Evolutionary conservation across 1,139 yeast species (phyloP).

Genomic region (Citeromyces hawaiiensis): DNA sequence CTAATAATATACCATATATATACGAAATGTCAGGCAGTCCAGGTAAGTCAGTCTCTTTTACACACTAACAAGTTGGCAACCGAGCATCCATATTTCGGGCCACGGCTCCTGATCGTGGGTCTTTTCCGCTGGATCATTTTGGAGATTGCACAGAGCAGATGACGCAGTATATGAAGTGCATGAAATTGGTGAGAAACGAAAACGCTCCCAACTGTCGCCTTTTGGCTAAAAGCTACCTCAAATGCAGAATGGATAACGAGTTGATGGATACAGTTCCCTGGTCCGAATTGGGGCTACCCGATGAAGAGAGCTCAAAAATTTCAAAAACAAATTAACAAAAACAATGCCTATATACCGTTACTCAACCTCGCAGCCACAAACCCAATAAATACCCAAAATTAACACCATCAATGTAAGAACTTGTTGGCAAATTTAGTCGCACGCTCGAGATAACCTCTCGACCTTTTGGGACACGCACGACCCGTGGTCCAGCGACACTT

Average conservation of each 20-base stretch:
- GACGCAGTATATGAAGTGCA: conserved; percentile 65
- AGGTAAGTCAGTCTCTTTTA: conserved; percentile 4
- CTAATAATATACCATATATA: no score
- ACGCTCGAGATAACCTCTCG: no score
- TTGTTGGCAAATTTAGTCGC: no score
- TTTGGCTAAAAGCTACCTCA: conserved; percentile 67
- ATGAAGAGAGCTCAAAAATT: conserved; percentile 22
- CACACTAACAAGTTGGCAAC: conserved; percentile 22
- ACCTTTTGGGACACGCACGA: no score
- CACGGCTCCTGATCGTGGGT: conserved; percentile 92
- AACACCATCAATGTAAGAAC: no score
- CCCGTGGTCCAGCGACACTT: no score
- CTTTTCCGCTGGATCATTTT: conserved; percentile 83
- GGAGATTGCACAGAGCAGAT: conserved; percentile 68
- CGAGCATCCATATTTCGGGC: conserved; percentile 49
- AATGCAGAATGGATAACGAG: conserved; percentile 84
- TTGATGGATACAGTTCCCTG: conserved; percentile 70
- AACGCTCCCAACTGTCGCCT: conserved; percentile 85
- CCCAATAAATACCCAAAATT: no score
- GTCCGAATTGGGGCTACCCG: conserved; percentile 78
- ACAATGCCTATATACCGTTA: not conserved
- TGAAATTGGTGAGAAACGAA: conserved; percentile 64
- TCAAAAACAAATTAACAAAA: not conserved
- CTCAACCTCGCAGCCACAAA: no score
- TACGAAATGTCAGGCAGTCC: conserved; percentile 18